These are phyloP conservation scores for Penicillium sp. DNA, from an alignment of 2,329 filamentous ascomycete genomes.

Conservation along the genomic window DNA sequence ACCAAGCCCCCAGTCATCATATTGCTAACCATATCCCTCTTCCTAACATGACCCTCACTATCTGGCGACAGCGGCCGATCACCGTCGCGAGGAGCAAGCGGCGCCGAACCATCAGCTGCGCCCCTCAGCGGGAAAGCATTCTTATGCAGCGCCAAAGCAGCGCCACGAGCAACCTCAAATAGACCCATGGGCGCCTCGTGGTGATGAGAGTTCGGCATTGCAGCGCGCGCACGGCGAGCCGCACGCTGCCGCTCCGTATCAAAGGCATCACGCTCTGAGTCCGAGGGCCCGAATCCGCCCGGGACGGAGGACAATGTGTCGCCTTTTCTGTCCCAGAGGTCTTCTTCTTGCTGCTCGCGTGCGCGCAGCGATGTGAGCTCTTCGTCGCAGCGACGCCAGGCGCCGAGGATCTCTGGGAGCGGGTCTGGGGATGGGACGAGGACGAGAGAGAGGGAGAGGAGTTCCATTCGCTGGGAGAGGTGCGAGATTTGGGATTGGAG, in stretches of 20 bases:
- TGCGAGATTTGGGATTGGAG: conserved; percentile 49
- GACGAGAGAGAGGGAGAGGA: conserved; percentile 60
- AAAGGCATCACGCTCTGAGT: conserved; percentile 44
- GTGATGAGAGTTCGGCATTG: conserved; percentile 22
- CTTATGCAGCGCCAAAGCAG: conserved; percentile 47
- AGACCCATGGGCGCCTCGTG: conserved; percentile 52
- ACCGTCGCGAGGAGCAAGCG: conserved; percentile 2
- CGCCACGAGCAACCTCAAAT: conserved; percentile 52
- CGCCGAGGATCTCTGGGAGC: conserved; percentile 59
- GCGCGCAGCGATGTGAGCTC: conserved; percentile 55
- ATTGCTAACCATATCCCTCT: conserved; percentile 58
- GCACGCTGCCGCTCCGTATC: conserved; percentile 43
- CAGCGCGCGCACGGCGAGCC: conserved; percentile 27
- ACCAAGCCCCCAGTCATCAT: conserved; percentile 62
- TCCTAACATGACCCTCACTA: conserved; percentile 40
- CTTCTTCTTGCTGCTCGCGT: conserved; percentile 55
- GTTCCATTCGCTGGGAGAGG: conserved; percentile 62
- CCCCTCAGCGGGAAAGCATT: conserved; percentile 44
- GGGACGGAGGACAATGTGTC: conserved; percentile 42
- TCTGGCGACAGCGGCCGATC: conserved; percentile 17
- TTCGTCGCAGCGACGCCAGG: conserved; percentile 63
- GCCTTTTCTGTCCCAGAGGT: conserved; percentile 56
- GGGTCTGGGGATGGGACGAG: conserved; percentile 55
- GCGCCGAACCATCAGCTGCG: conserved; percentile 7
- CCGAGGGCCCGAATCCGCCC: conserved; percentile 44